Conservation (phyloP, 78 protist species). For the Pigoraptor vietnamica region DNA sequence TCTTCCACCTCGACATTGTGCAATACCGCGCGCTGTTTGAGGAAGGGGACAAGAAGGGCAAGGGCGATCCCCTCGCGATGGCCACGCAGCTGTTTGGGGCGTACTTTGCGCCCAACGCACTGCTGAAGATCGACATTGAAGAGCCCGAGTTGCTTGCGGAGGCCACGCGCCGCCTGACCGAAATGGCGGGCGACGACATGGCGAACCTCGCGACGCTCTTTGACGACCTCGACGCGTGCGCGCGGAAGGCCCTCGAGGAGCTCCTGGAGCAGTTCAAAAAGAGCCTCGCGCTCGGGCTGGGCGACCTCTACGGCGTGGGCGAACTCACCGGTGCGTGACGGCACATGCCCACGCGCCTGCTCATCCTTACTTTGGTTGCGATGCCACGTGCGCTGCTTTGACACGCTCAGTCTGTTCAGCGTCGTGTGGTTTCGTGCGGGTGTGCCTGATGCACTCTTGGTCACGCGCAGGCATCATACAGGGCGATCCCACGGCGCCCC, state of each 20-base stretch:
- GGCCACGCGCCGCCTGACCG: not conserved
- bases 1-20: not conserved
- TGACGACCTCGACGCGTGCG: not conserved
- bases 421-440: no score
- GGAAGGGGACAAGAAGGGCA: not conserved
- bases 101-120: not conserved
- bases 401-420: not conserved
- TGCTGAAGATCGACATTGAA: not conserved
- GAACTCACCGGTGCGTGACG: not conserved
- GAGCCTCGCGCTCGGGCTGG: not conserved
- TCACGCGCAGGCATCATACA: not conserved
- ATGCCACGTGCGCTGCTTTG: not conserved
- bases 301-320: conserved; percentile 6
- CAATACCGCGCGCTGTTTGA: not conserved
- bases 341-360: not conserved
- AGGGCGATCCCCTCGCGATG: not conserved
- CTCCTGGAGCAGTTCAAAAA: not conserved
- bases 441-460: no score
- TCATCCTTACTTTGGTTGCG: no score
- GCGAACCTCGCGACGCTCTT: not conserved
- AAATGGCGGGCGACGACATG: not conserved
- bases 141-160: not conserved
- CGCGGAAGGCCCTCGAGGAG: not conserved
- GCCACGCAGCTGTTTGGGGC: not conserved
- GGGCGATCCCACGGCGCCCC: not conserved